These are phyloP conservation scores for Daldinia caldariorum DNA, from an alignment of 495 filamentous ascomycete genomes.

Conservation along the genomic window DNA sequence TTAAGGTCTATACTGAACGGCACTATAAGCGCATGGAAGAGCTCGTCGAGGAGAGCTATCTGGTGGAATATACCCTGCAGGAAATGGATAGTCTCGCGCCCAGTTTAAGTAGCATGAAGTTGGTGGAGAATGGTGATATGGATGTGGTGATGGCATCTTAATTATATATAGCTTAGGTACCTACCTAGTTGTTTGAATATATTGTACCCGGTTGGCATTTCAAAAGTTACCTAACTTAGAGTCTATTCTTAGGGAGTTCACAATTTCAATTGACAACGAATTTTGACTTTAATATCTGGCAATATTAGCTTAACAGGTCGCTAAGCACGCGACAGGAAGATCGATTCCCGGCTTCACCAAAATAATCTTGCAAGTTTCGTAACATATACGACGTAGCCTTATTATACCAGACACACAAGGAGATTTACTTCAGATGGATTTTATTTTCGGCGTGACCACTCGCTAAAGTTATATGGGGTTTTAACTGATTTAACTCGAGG, in stretches of 20 bases:
- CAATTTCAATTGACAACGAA: not conserved
- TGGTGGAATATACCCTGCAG: constrained; percentile 89
- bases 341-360: too few species aligned
- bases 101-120: constrained; percentile 44
- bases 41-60: constrained; percentile 90
- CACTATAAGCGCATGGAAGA: constrained; percentile 90
- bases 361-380: too few species aligned
- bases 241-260: not conserved
- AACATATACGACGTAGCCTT: not conserved
- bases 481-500: not conserved
- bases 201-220: not conserved
- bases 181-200: not conserved
- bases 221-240: not conserved
- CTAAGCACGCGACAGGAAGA: too few species aligned
- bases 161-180: not conserved
- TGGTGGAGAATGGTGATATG: constrained; percentile 48
- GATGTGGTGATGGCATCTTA: constrained; percentile 57
- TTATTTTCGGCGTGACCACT: not conserved
- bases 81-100: constrained; percentile 87
- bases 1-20: constrained; percentile 88
- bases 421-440: not conserved
- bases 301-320: not conserved
- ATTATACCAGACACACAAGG: not conserved
- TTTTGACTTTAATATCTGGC: not conserved
- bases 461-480: not conserved